These are phyloP conservation scores for Apiospora saccharicola DNA, from an alignment of 2,329 filamentous ascomycete genomes.

Conservation along the genomic window DNA sequence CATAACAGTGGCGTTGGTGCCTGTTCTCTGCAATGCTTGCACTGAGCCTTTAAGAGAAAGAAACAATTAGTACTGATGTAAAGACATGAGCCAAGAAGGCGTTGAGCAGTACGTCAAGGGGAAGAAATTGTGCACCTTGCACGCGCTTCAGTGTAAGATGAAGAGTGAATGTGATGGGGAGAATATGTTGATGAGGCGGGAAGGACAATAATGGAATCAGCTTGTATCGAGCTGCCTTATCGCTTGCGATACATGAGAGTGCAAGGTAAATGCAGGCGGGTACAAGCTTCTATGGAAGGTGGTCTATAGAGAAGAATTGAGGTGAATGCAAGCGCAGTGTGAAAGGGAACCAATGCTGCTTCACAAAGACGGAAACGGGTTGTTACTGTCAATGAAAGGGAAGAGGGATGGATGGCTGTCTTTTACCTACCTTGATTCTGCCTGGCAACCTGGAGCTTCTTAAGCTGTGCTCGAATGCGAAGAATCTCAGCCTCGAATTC, in stretches of 20 bases:
- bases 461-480: slow-evolving; percentile 24
- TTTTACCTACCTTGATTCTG: slow-evolving; percentile 23
- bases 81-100: background rate
- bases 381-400: background rate
- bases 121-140: background rate
- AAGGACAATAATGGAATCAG: background rate
- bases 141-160: background rate
- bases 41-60: background rate
- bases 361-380: background rate
- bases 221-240: background rate
- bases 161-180: background rate
- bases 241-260: too few species aligned
- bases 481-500: slow-evolving; percentile 26
- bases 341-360: background rate
- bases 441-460: slow-evolving; percentile 20
- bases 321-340: background rate
- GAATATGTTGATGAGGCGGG: background rate
- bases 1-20: background rate
- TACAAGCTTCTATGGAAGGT: background rate
- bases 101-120: background rate
- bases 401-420: background rate
- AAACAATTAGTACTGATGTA: background rate
- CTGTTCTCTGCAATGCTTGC: background rate
- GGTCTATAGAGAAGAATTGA: background rate
- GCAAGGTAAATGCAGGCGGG: background rate